Evolutionary conservation across 2,329 filamentous ascomycete species (phyloP), one percentile per base, ranked within the genome.

Genomic region (Mollisiaceae sp.): DNA sequence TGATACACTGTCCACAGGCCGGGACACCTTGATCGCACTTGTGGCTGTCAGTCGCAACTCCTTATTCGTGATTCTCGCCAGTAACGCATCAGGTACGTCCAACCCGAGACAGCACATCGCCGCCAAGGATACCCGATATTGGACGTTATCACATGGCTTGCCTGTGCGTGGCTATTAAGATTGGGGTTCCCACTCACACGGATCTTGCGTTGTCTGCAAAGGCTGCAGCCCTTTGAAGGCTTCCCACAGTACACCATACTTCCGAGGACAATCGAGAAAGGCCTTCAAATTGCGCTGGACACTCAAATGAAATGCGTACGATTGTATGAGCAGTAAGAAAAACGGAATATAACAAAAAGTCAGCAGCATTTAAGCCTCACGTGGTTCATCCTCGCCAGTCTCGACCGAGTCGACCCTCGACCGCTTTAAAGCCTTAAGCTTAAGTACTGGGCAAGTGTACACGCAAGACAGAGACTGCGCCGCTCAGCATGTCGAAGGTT

Each of bases 211-310:
- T 82, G 80, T 65, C 83, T 81, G 69, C 83, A 86, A 69, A 77
- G 81, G 65, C 80, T 83, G 75, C 83, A 86, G 43, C 83, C 83
- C 70, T 84, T 85, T 47, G 83, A 85, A 54, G 83, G 83, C 71
- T 84, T 85, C n/a, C 83, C 83, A 66, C 83, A 85, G 72, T 85
- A 63, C 24, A 85, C 18, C 60, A 62, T 65, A 35, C 54, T 45
- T 57, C 36, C 18, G 9, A 8, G 18, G 12, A 55, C 45, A 4
- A 24, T 50, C 15, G 50, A 50, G 27, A 4, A 36, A 35, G 8
- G 14, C 22, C 2, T 20, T 36, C 41, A 60, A n/a, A 2, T 41
- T 22, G 38, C 38, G 11, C 22, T 14, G 6, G n/a, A 32, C n/a
- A 18, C 22, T 18, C 27, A 24, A 22, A 60, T 12, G 11, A 14